These are phyloP conservation scores for Fusarium sp. DNA, from an alignment of 2,329 filamentous ascomycete species.

Conservation along the genomic window DNA sequence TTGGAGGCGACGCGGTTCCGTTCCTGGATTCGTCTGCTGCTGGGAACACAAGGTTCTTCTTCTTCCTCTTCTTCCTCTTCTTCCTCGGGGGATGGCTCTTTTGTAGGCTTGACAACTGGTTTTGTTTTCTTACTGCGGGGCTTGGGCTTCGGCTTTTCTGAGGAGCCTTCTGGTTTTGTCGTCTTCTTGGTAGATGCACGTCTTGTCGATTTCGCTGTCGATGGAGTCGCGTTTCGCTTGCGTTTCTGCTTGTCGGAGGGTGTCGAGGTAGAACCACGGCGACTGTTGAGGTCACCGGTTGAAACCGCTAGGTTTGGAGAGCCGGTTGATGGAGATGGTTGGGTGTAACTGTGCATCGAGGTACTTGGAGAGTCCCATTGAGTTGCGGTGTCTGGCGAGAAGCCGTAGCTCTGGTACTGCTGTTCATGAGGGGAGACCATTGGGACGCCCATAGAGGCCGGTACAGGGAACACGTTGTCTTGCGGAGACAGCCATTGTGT, in stretches of 20 bases:
- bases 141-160: background rate
- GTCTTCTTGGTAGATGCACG: background rate
- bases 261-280: background rate
- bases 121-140: background rate
- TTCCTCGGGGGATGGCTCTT: background rate
- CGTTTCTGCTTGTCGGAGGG: background rate
- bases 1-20: constrained; percentile 48
- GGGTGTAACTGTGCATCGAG: background rate
- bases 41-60: background rate
- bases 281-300: background rate
- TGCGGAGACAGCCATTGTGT: background rate
- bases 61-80: background rate
- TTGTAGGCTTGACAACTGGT: background rate
- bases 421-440: background rate
- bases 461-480: background rate
- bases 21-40: constrained; percentile 15
- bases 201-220: background rate
- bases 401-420: background rate
- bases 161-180: accelerated
- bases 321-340: background rate
- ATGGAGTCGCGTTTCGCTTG: background rate
- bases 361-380: background rate
- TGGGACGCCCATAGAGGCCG: too few relatives aligned
- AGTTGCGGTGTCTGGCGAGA: accelerated
- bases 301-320: background rate